Percentiles rank a stretch among this genome's conserved stretches.
These are phyloP conservation scores for Pezicula rhizophila DNA, from an alignment of 2,329 filamentous ascomycete species.

Conservation along the genomic window DNA sequence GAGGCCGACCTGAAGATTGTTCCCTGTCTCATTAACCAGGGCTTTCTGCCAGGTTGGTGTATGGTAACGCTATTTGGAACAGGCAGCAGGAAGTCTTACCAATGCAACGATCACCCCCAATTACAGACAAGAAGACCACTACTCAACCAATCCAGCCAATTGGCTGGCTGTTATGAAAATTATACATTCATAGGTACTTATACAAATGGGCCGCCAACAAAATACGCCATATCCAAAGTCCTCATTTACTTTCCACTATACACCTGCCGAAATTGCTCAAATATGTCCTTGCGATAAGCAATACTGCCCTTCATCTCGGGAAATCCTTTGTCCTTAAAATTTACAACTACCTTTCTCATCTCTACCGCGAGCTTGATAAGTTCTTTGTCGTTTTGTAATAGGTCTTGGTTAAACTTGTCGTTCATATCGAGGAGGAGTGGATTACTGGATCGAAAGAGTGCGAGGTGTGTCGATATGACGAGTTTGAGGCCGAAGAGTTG, in stretches of 20 bases:
- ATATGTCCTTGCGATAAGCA: slow-evolving; percentile 17
- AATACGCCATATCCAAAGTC: neutral
- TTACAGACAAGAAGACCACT: too few species aligned
- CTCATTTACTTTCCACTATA: slow-evolving; percentile 11
- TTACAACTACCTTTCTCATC: slow-evolving; percentile 17
- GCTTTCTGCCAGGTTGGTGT: neutral
- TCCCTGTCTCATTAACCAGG: too few species aligned
- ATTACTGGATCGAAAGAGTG: slow-evolving; percentile 19
- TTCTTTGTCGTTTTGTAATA: slow-evolving; percentile 15
- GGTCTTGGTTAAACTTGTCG: slow-evolving; percentile 15
- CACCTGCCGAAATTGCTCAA: slow-evolving; percentile 16
- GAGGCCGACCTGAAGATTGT: too few species aligned
- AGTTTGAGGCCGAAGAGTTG: slow-evolving; percentile 18
- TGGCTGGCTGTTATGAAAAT: too few species aligned
- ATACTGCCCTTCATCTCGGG: slow-evolving; percentile 21
- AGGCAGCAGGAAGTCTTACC: too few species aligned
- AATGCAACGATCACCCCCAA: too few species aligned
- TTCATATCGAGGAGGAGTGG: slow-evolving; percentile 20
- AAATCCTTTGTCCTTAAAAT: slow-evolving; percentile 17
- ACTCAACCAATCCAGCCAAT: too few species aligned
- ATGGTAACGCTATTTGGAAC: too few species aligned
- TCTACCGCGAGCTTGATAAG: slow-evolving; percentile 13
- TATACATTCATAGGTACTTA: too few species aligned
- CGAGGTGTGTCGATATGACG: slow-evolving; percentile 18
- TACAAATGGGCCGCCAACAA: too few species aligned